A percentile compares a stretch with the other conserved stretches of the same genome.
Conservation (phyloP, 148 eudicot species). For the Mesembryanthemum crystallinum region DNA sequence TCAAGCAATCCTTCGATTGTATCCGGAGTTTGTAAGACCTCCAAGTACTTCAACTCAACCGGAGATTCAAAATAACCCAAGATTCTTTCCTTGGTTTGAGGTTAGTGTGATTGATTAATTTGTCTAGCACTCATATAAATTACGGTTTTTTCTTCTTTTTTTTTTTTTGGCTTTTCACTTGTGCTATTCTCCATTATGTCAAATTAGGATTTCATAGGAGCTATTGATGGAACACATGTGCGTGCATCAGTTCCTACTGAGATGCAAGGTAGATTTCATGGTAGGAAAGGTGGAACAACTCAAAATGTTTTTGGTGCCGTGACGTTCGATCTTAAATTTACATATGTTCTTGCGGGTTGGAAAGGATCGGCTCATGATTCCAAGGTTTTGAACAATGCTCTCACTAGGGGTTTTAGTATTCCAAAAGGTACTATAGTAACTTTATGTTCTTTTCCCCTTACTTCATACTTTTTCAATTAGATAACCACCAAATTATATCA, state of each 20-base stretch:
- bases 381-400: not conserved
- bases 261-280: slow-evolving; percentile 2
- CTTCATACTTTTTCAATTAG: not conserved
- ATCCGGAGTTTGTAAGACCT: not conserved
- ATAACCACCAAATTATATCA: not conserved
- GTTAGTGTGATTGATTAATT: not conserved
- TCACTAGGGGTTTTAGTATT: not conserved
- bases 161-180: too few relatives aligned
- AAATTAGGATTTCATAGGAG: not conserved
- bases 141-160: too few relatives aligned
- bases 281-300: not conserved
- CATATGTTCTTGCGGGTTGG: not conserved
- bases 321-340: not conserved
- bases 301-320: not conserved
- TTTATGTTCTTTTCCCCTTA: not conserved
- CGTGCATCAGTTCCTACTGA: not conserved
- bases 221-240: not conserved
- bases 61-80: not conserved
- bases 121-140: not conserved
- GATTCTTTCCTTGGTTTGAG: slow-evolving; percentile 10
- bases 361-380: not conserved
- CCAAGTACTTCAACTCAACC: not conserved
- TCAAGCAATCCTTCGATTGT: not conserved
- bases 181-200: too few relatives aligned
- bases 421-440: not conserved